Base-by-base conservation (phyloP, 2,329 filamentous ascomycete species). In the Fusarium neocosmosporiellum region DNA sequence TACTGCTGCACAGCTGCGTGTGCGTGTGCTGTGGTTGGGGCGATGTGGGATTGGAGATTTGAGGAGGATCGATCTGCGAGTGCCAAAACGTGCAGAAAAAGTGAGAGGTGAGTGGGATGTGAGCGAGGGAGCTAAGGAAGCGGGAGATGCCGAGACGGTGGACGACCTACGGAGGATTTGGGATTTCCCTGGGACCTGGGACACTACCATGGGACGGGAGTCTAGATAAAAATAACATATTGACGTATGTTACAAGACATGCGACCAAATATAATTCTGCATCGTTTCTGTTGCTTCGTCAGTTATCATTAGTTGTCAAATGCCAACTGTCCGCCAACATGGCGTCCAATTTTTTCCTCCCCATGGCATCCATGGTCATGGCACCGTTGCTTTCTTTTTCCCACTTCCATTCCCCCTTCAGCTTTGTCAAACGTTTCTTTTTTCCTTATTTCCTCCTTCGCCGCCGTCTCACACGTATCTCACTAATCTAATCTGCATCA, bases 111-210 rank as follows among this genome's bases (percentile, higher is more conserved):
- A 72, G 60, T 53, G 37, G 59, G 54, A 53, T 59, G n/a, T n/a
- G n/a, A n/a, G n/a, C 20, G 24, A 43, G 53, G 65, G 55, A 69
- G 65, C 70, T 69, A 70, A 37, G 59, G 59, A 63, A 31, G 36
- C 65, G 70, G 65, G 69, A 72, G 70, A 72, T 53, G 62, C 69
- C 46, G 61, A 69, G 64, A 43, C 46, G 60, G 34, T 36, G 34
- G 39, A 53, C 46, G 53, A 55, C 53, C 53, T 31, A 31, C 46
- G 46, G 46, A 53, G 18, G 46, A 53, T 53, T 53, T 53, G 46
- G 27, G 27, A 13, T 20, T 31, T 65, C 18, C 41, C 18, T 37
- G 36, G 36, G 36, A 37, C 36, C n/a, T n/a, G 53, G 50, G 27
- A 36, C 39, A 43, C 39, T 14, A 22, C 39, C 39, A 22, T 11